Conservation (phyloP, 345 rosid species). For the Citrus trifoliata region DNA sequence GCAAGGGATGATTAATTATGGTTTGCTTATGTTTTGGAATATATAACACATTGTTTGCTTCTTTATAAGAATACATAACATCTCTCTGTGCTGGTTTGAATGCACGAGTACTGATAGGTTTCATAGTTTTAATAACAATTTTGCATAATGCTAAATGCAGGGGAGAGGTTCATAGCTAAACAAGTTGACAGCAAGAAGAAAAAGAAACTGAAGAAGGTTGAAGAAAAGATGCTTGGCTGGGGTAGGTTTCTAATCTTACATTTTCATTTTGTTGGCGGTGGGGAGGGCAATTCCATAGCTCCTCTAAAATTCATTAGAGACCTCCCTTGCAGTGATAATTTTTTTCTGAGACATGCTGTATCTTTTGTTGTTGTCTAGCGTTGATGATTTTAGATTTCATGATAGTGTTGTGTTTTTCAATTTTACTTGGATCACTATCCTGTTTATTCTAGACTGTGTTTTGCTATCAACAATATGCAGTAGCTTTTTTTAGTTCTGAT, state of each 20-base stretch:
- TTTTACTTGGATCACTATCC: neutral
- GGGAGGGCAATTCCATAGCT: neutral
- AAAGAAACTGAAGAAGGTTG: slow-evolving; percentile 86
- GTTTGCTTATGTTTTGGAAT: slow-evolving; percentile 14
- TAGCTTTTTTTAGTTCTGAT: neutral
- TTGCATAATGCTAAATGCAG: slow-evolving; percentile 33
- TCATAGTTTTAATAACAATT: neutral
- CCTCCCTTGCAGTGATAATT: neutral
- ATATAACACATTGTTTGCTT: slow-evolving; percentile 12
- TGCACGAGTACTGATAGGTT: neutral
- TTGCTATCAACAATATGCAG: slow-evolving; percentile 1
- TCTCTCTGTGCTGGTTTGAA: neutral
- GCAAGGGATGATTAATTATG: neutral
- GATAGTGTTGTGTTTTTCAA: neutral
- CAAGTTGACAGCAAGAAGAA: slow-evolving; percentile 83
- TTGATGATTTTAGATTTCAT: neutral
- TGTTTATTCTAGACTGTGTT: neutral
- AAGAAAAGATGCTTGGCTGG: slow-evolving; percentile 97
- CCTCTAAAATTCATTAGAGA: neutral
- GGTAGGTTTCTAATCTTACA: slow-evolving; percentile 40
- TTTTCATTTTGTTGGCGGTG: neutral
- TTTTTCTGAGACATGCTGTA: neutral
- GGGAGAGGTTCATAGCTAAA: slow-evolving; percentile 77
- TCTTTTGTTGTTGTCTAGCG: neutral
- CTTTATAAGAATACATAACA: slow-evolving; percentile 7